phyloP scores from a whole-genome alignment of 805 yeast genomes.

The Maudiozyma saulgeensis region DNA sequence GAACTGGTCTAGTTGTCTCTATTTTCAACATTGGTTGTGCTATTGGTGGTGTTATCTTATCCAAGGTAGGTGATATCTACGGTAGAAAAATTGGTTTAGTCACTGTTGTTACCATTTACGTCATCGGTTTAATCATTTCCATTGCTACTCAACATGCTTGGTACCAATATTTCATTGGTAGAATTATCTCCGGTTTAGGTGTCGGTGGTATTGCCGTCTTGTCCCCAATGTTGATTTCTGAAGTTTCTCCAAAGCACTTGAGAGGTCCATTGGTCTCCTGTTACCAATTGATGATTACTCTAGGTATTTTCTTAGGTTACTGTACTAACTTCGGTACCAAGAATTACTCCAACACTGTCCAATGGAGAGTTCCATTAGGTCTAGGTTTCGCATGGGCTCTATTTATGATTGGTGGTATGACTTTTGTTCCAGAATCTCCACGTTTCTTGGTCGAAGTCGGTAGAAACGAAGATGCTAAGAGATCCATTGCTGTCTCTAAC shows the following conservation, averaged over 20 bases:
- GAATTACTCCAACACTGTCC: constrained; percentile 51
- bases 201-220: constrained; percentile 70
- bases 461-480: constrained; percentile 51
- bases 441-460: constrained; percentile 49
- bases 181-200: constrained; percentile 61
- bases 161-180: constrained; percentile 65
- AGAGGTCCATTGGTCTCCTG: constrained; percentile 65
- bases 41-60: constrained; percentile 55
- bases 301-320: constrained; percentile 68
- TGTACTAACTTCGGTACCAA: constrained; percentile 63
- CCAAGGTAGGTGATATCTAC: constrained; percentile 49
- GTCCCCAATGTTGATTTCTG: constrained; percentile 59
- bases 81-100: constrained; percentile 61
- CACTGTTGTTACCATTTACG: constrained; percentile 52
- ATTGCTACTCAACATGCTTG: constrained; percentile 45
- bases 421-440: constrained; percentile 64
- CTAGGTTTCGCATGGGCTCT: constrained; percentile 40
- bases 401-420: constrained; percentile 30
- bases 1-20: constrained; percentile 43
- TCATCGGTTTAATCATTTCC: constrained; percentile 59
- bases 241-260: constrained; percentile 31
- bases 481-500: constrained; percentile 49
- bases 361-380: constrained; percentile 68
- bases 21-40: constrained; percentile 71
- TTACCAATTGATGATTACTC: constrained; percentile 60